Evolutionary conservation across 2,329 filamentous ascomycete genomes (phyloP).

Genomic region (Periconia sp.): DNA sequence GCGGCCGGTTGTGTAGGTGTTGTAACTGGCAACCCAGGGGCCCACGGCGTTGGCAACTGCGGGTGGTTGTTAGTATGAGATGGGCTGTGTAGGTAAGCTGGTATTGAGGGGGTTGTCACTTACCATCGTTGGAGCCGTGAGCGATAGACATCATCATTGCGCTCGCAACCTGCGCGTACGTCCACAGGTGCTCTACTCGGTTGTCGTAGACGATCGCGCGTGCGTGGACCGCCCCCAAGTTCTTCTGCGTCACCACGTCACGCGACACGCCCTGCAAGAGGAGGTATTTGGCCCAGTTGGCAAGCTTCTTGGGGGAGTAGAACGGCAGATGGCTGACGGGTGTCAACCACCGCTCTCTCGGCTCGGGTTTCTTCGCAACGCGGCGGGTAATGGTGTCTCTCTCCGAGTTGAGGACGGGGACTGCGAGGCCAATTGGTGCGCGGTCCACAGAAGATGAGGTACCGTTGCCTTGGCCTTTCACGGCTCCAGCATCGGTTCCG

Average conservation of each 20-base stretch:
- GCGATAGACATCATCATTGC: conserved; percentile 43
- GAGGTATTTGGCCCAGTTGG: conserved; percentile 43
- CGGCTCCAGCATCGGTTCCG: not conserved
- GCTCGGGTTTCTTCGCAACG: conserved; percentile 17
- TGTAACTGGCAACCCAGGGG: conserved; percentile 28
- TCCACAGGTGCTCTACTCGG: conserved; percentile 29
- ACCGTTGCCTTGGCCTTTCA: not conserved
- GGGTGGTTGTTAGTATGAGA: not conserved
- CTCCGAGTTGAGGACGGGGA: not conserved
- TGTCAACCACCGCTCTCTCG: conserved; percentile 18
- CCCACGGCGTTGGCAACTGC: conserved; percentile 28
- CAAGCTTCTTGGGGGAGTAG: conserved; percentile 22
- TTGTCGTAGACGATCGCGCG: conserved; percentile 34
- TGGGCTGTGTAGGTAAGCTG: not conserved
- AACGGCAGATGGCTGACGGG: conserved; percentile 32
- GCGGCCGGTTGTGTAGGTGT: conserved; percentile 57
- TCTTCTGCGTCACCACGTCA: conserved; percentile 41
- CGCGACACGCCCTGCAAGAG: conserved; percentile 38
- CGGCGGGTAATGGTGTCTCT: not conserved
- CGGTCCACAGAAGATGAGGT: not conserved
- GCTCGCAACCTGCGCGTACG: conserved; percentile 54
- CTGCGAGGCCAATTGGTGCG: not conserved
- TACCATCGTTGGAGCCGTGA: conserved; percentile 68
- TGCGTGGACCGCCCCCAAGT: conserved; percentile 31
- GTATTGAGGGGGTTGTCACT: not conserved